Base-by-base conservation (phyloP, 2,329 filamentous ascomycete species). In the Atkinsonella texensis region DNA sequence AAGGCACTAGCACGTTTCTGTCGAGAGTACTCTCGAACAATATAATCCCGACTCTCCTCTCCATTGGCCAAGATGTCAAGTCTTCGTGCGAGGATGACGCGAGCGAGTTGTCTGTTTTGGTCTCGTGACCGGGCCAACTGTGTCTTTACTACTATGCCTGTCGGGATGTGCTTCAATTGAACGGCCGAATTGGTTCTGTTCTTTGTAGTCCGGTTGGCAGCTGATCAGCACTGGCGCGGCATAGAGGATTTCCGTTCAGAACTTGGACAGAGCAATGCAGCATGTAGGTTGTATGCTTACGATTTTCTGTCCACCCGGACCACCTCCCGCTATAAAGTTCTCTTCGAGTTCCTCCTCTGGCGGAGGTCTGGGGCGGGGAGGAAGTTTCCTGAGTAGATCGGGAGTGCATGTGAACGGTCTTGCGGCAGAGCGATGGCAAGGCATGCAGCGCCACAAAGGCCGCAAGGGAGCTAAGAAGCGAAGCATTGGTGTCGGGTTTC, bases 141-240 rank as follows among this genome's bases (percentile, higher is more conserved):
- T 52, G 82, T 91, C 71, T 98, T 98, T 56, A 98, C 80, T 13
- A 97, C 90, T 50, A 96, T 81, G 55, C 91, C 91, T 0, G 90
- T 95, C 6, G 91, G 89, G 15, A 86, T 71, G 67, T 98, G 93
- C 59, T 85, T 93, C 38, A 98, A 75, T 66, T 98, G 93, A 2
- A 96, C 91, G 39, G 91, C 91, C 0, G 88, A 96, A 57, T 84
- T 89, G 28, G 93, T 98, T 80, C 98, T 98, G 71, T 98, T 98
- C 85, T 84, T 55, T 47, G 38, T 8, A 13, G 8, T 28, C 15
- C 17, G 13, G 28, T 20, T 39, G 46, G 23, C 31, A 28, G 7
- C 10, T 35, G 5, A 39, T 48, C 18, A 48, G 46, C 23, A 43
- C 6, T 38, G 35, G 11, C 9, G 4, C 7, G n/a, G 17, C 40